phyloP scores from a whole-genome alignment of 768 basidiomycete genomes.

The Hypholoma sublateritium region DNA sequence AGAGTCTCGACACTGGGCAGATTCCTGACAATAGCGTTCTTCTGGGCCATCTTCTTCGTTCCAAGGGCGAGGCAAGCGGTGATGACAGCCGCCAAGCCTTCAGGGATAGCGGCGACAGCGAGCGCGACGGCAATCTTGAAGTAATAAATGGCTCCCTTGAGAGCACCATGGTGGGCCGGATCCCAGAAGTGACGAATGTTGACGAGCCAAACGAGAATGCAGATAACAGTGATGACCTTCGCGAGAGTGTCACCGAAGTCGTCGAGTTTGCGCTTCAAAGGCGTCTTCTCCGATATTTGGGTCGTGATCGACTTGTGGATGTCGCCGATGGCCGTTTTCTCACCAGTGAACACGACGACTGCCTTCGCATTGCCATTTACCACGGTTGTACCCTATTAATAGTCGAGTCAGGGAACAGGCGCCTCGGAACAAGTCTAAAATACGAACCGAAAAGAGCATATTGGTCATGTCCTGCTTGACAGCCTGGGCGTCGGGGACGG shows the following conservation, averaged over 20 bases:
- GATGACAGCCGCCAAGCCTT: conserved; percentile 97
- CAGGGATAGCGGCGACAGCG: conserved; percentile 98
- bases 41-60: conserved; percentile 99
- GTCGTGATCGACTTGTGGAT: conserved; percentile 96
- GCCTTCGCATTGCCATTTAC: conserved; percentile 91
- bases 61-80: conserved; percentile 96
- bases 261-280: conserved; percentile 94
- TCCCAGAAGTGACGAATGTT: conserved; percentile 97
- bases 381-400: conserved; percentile 83
- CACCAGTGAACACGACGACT: conserved; percentile 84
- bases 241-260: conserved; percentile 98
- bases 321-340: conserved; percentile 89
- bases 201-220: conserved; percentile 96
- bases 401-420: not conserved
- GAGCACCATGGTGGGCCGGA: conserved; percentile 83
- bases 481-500: conserved; percentile 71
- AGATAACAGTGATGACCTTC: conserved; percentile 97
- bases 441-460: conserved; percentile 85
- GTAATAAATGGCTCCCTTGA: conserved; percentile 97
- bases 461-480: conserved; percentile 99
- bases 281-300: conserved; percentile 95
- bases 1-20: conserved; percentile 96
- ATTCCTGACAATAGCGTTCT: conserved; percentile 96
- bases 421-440: not conserved
- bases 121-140: conserved; percentile 99